A percentile compares a stretch with the other conserved stretches of the same genome.
These are phyloP conservation scores for Glebionis coronaria DNA, from an alignment of 129 eudicot species.

Conservation along the genomic window DNA sequence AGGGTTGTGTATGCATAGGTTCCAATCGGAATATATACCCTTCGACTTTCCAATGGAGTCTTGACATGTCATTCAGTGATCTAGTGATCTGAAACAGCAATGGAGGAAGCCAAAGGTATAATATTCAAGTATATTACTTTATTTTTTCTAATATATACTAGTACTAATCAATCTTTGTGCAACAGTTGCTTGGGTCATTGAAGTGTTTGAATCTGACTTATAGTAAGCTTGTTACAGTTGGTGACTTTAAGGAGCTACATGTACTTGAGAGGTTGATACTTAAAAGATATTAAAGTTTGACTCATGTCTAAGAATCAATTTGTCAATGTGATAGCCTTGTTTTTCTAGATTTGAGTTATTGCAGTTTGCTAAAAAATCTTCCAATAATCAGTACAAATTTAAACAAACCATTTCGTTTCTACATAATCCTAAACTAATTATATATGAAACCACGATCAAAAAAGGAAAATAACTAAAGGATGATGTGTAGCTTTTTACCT, in stretches of 20 bases:
- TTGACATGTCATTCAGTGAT: constrained; percentile 26
- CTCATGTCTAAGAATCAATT: constrained; percentile 23
- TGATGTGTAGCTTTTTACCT: no score
- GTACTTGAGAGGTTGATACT: constrained; percentile 14
- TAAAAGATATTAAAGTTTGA: neutral
- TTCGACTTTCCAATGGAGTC: constrained; percentile 13
- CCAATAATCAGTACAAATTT: neutral
- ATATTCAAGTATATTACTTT: neutral
- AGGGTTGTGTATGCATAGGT: constrained; percentile 29
- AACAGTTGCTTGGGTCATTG: constrained; percentile 21
- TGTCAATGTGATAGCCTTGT: constrained; percentile 1
- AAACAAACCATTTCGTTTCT: no score
- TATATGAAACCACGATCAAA: no score
- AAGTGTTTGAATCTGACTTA: constrained; percentile 18
- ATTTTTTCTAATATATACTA: neutral
- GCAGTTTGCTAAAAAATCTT: constrained; percentile 8
- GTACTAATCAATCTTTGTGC: neutral
- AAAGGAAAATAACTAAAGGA: no score
- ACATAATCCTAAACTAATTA: no score
- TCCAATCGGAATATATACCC: constrained; percentile 8
- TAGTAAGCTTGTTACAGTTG: neutral
- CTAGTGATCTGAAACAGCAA: constrained; percentile 13
- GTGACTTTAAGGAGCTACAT: constrained; percentile 15
- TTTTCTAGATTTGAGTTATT: constrained; percentile 6
- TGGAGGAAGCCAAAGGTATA: constrained; percentile 18